These are phyloP conservation scores for Globisporangium canariense DNA, from an alignment of 352 stramenopile genomes.

Conservation along the genomic window DNA sequence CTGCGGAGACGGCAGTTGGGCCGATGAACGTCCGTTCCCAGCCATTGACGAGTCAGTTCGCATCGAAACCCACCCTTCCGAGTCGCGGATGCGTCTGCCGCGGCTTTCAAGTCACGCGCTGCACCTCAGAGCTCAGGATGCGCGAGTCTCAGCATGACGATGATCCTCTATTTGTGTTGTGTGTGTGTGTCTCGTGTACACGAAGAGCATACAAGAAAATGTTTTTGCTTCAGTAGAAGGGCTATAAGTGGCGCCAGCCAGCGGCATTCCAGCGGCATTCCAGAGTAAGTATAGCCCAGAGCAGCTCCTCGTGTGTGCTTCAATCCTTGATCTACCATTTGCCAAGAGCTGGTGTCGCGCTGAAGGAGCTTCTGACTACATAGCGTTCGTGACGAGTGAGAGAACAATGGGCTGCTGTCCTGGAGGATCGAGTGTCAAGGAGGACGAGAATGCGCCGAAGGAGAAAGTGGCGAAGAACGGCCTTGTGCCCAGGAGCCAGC, in stretches of 20 bases:
- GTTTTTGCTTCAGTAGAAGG: too few relatives aligned
- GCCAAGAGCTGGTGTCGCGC: background rate
- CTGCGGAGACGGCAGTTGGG: background rate
- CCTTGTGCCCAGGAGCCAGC: constrained; percentile 22
- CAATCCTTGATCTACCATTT: background rate
- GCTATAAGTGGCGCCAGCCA: too few relatives aligned
- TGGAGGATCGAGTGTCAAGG: constrained; percentile 12
- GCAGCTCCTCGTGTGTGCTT: background rate
- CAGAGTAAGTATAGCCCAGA: background rate
- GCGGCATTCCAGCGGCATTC: background rate
- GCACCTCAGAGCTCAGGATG: background rate
- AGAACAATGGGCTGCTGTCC: constrained; percentile 22
- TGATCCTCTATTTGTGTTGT: background rate
- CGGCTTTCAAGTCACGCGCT: background rate
- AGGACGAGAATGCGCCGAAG: constrained; percentile 12
- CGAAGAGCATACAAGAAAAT: too few relatives aligned
- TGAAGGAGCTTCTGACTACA: background rate
- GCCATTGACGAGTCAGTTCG: background rate
- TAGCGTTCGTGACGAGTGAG: background rate
- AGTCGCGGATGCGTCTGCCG: background rate
- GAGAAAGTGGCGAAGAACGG: constrained; percentile 16
- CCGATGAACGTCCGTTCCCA: background rate
- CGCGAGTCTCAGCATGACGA: background rate
- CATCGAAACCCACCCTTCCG: background rate
- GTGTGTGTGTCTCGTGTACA: background rate